Evolutionary conservation across 2,329 filamentous ascomycete genomes (phyloP), one percentile per base, ranked within the genome.

Genomic region (Ceratocystiopsis brevicomis): DNA sequence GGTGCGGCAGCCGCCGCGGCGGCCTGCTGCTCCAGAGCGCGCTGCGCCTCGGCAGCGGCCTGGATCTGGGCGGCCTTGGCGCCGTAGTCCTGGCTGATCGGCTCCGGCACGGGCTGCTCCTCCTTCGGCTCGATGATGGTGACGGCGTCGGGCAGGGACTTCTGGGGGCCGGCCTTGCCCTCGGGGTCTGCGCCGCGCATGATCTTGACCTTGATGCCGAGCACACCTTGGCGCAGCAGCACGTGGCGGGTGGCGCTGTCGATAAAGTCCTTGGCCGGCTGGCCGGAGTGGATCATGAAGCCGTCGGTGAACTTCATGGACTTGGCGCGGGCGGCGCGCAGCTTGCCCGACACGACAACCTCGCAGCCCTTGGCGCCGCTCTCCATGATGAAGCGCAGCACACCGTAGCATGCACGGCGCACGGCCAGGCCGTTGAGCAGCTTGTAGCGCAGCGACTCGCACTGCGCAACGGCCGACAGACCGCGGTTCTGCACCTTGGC

Each of bases 121-220:
- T 98, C 90, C 84, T 98, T 98, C 69, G 90, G 92, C 76, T 98
- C 90, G 68, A 96, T 94, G 70, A 98, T 90, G 66, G 88, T 96
- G 67, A 98, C 90, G 64, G 86, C 85, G 67, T 98, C 90, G 57
- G 90, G 90, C 53, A 98, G 84, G 55, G 86, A 79, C 79, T 96
- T 95, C 71, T 87, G 84, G 59, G 88, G 87, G 56, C 90, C 86
- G 60, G 85, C 78, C 81, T 98, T 98, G 79, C 90, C 90, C 71
- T 96, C 86, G 65, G 90, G 90, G 74, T 98, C 90, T 58, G 85
- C 90, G 64, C 90, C 90, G 66, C 92, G 87, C 90, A 98, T 98
- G 73, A 98, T 98, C 87, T 98, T 98, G 69, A 98, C 90, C 80
- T 98, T 98, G 75, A 98, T 98, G 73, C 90, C 90, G 55, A 98